phyloP scores from a whole-genome alignment of 768 basidiomycete species.

The Boletus huronensis region DNA sequence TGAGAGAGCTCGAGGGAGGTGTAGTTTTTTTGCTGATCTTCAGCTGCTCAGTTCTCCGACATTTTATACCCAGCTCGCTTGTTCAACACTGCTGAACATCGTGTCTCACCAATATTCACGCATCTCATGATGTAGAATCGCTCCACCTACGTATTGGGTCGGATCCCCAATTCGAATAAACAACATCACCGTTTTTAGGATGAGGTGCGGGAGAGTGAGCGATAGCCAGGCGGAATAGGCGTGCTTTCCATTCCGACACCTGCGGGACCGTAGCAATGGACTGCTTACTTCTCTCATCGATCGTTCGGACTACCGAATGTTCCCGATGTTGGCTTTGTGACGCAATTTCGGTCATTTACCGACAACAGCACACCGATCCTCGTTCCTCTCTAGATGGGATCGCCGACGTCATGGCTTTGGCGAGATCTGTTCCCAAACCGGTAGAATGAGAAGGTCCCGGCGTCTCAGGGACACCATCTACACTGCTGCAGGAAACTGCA shows the following conservation, averaged over 20 bases:
- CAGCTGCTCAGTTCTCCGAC: conserved; percentile 4
- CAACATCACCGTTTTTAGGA: conserved; percentile 16
- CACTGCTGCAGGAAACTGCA: neutral
- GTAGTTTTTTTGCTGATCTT: conserved; percentile 14
- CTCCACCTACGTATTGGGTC: conserved; percentile 21
- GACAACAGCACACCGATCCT: conserved; percentile 10
- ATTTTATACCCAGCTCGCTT: conserved; percentile 31
- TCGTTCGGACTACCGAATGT: conserved; percentile 12
- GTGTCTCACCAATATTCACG: conserved; percentile 11
- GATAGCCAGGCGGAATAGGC: conserved; percentile 28
- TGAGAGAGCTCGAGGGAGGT: conserved; percentile 8
- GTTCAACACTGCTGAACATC: conserved; percentile 8
- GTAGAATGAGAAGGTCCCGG: neutral
- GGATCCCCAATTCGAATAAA: conserved; percentile 23
- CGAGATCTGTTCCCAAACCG: conserved; percentile 11
- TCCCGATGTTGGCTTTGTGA: conserved; percentile 18
- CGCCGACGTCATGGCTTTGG: conserved; percentile 15
- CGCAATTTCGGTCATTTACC: conserved; percentile 23
- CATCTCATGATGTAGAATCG: conserved; percentile 9
- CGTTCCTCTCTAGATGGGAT: conserved; percentile 14
- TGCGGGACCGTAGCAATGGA: conserved; percentile 25
- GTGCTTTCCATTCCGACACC: conserved; percentile 29
- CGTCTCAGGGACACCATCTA: neutral
- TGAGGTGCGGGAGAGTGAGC: conserved; percentile 17
- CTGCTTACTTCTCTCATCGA: conserved; percentile 17